Percentiles rank a stretch among this genome's conserved stretches.
Evolutionary conservation across 2,329 filamentous ascomycete species (phyloP).

Genomic region (Claviceps sp.): DNA sequence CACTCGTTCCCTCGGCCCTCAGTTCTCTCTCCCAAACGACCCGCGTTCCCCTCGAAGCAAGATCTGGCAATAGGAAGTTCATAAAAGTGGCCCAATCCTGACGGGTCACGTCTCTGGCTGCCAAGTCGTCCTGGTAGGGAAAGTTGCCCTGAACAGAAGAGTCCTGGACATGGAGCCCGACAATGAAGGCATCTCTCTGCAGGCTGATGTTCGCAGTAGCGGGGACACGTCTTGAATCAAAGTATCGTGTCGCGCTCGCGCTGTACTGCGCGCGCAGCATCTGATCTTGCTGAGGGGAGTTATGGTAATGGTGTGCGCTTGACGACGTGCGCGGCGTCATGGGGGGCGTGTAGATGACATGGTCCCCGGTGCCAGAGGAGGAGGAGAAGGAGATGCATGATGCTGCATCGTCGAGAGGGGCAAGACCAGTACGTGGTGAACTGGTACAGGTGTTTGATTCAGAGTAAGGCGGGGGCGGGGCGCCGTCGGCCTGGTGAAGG

Average conservation of each 20-base stretch:
- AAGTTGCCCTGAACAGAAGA: constrained; percentile 28
- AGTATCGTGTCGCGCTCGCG: constrained; percentile 24
- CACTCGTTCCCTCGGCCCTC: constrained; percentile 23
- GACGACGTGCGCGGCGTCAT: constrained; percentile 28
- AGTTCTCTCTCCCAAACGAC: constrained; percentile 36
- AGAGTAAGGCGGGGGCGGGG: constrained; percentile 34
- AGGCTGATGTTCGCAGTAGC: constrained; percentile 7
- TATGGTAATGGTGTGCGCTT: not conserved
- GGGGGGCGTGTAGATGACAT: constrained; percentile 37
- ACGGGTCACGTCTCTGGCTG: constrained; percentile 29
- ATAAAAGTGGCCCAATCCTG: constrained; percentile 48
- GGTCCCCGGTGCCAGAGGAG: constrained; percentile 19
- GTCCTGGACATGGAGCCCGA: constrained; percentile 22
- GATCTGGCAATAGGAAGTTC: constrained; percentile 40
- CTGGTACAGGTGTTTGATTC: constrained; percentile 43
- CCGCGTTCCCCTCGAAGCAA: constrained; percentile 30
- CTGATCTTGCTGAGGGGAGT: not conserved
- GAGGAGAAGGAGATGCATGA: constrained; percentile 23
- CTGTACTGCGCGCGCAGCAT: constrained; percentile 1
- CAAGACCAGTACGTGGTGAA: constrained; percentile 13
- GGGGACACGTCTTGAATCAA: constrained; percentile 28
- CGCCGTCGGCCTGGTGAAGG: constrained; percentile 8
- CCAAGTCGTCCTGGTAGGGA: constrained; percentile 27
- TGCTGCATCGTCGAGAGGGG: constrained; percentile 21
- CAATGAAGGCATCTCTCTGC: constrained; percentile 14